Evolutionary conservation across 2,329 filamentous ascomycete genomes (phyloP).

Genomic region (Fusarium sp.): DNA sequence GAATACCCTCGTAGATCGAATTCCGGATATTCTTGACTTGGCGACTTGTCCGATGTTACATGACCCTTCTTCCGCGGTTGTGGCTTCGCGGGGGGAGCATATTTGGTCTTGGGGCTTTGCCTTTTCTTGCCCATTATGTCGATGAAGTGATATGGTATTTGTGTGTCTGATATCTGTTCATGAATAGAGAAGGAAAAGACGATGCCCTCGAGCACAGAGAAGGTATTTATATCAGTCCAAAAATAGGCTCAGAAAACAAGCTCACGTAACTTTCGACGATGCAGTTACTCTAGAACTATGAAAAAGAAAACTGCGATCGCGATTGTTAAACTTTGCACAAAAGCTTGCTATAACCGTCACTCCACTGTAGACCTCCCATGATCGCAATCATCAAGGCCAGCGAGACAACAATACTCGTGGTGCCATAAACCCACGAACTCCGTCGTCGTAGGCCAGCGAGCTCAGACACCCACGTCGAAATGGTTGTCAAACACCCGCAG

Average conservation of each 20-base stretch:
- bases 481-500: constrained; percentile 73
- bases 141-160: neutral
- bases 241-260: neutral
- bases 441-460: constrained; percentile 62
- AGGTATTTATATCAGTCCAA: neutral
- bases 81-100: neutral
- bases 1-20: neutral
- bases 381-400: constrained; percentile 72
- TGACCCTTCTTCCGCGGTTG: neutral
- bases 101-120: neutral
- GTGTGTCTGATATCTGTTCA: neutral
- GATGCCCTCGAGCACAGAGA: neutral
- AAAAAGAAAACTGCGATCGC: neutral
- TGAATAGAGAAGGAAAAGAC: neutral
- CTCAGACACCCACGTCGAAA: constrained; percentile 75
- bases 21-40: neutral
- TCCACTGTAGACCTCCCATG: constrained; percentile 83
- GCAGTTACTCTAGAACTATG: neutral
- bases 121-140: neutral
- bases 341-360: constrained; percentile 60
- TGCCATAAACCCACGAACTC: constrained; percentile 75
- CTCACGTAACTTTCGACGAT: neutral
- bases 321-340: constrained; percentile 25
- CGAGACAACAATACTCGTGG: constrained; percentile 67
- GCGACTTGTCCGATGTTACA: neutral